Evolutionary conservation across 208 protist species (phyloP).

Genomic region (Perkinsela sp.): DNA sequence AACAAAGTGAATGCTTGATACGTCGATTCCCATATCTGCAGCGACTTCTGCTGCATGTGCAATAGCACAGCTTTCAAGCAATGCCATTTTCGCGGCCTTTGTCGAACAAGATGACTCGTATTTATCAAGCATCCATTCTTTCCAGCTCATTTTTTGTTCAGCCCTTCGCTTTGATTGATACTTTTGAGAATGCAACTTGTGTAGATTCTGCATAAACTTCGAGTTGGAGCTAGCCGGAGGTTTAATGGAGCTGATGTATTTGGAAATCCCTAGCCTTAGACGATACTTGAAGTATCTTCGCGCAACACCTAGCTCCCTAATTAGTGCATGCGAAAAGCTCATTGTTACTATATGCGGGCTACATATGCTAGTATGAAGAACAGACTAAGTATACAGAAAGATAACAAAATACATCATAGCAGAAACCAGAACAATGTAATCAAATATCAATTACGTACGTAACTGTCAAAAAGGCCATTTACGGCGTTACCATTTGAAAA

Average conservation of each 20-base stretch:
- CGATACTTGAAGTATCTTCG: background rate
- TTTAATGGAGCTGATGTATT: background rate
- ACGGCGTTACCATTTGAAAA: too few relatives aligned
- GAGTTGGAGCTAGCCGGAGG: background rate
- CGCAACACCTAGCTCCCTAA: background rate
- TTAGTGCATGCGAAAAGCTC: background rate
- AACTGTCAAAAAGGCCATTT: too few relatives aligned
- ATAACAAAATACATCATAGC: too few relatives aligned
- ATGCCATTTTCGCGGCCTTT: background rate
- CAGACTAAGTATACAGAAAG: too few relatives aligned
- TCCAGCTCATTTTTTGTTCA: background rate
- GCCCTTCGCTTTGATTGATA: background rate
- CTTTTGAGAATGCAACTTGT: background rate
- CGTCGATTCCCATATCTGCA: background rate
- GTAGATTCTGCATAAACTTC: background rate
- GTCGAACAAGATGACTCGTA: background rate
- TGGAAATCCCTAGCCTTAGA: background rate
- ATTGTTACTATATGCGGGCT: too few relatives aligned
- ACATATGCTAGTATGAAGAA: too few relatives aligned
- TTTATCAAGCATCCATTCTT: background rate
- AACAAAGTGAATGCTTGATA: background rate
- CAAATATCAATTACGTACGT: too few relatives aligned
- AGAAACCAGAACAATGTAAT: too few relatives aligned
- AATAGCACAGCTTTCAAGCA: background rate
- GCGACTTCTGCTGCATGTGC: background rate